A percentile compares a stretch with the other conserved stretches of the same genome.
phyloP scores from a whole-genome alignment of 2,329 filamentous ascomycete species.

The Aspergillus jensenii region DNA sequence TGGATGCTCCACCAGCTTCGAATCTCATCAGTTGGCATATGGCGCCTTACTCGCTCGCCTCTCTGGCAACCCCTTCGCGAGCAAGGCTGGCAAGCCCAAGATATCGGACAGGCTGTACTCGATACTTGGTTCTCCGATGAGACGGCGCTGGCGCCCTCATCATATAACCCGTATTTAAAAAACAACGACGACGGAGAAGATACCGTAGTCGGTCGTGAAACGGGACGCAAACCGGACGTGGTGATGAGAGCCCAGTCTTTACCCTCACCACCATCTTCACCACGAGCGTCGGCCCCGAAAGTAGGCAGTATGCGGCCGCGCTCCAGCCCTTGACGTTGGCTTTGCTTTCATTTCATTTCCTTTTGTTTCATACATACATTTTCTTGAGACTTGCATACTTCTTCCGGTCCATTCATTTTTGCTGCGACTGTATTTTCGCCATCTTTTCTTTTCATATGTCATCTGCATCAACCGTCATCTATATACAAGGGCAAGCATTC shows the following conservation, averaged over 20 bases:
- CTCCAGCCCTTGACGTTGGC: not conserved
- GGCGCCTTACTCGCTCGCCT: conserved; percentile 23
- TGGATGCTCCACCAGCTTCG: conserved; percentile 34
- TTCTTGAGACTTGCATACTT: too few species aligned
- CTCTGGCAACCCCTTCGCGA: conserved; percentile 17
- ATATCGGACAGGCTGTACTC: conserved; percentile 24
- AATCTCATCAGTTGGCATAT: conserved; percentile 28
- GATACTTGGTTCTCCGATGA: conserved; percentile 25
- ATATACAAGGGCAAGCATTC: not conserved
- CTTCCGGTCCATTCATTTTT: not conserved
- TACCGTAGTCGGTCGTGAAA: not conserved
- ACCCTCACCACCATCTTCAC: not conserved
- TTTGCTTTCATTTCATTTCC: not conserved
- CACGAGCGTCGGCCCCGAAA: not conserved
- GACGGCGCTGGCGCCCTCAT: not conserved
- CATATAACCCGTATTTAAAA: not conserved
- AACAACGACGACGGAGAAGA: not conserved
- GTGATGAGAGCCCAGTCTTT: not conserved
- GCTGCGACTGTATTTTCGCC: not conserved
- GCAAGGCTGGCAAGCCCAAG: conserved; percentile 18
- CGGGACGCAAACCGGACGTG: not conserved
- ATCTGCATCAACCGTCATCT: not conserved
- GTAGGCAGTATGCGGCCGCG: not conserved
- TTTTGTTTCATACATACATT: not conserved
- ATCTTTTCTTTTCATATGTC: not conserved